A percentile compares a stretch with the other conserved stretches of the same genome.
Conservation (phyloP, 1,284 basidiomycete genomes). For the Ceratobasidium sp. region DNA sequence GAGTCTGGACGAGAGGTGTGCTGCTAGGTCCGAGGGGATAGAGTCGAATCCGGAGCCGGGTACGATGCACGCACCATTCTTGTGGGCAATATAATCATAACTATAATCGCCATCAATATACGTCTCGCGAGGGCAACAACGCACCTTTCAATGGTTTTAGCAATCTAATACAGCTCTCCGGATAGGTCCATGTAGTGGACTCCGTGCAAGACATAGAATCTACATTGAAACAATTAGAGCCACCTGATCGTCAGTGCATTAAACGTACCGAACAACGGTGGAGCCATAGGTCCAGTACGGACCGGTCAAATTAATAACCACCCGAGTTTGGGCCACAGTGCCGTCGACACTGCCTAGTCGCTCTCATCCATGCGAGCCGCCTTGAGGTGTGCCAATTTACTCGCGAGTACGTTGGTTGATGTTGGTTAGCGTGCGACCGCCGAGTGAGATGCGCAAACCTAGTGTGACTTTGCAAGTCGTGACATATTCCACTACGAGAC, state of each 20-base stretch:
- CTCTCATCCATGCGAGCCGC: slow-evolving; percentile 44
- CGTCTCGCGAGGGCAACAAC: slow-evolving; percentile 47
- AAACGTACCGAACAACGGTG: slow-evolving; percentile 38
- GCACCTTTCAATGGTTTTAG: slow-evolving; percentile 65
- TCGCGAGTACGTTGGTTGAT: slow-evolving; percentile 30
- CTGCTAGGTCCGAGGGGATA: slow-evolving; percentile 75
- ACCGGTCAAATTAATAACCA: slow-evolving; percentile 49
- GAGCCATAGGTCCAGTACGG: slow-evolving; percentile 49
- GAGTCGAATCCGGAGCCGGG: slow-evolving; percentile 81
- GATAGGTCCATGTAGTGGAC: slow-evolving; percentile 76
- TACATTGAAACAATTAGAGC: slow-evolving; percentile 51
- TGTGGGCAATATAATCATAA: slow-evolving; percentile 75
- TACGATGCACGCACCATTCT: slow-evolving; percentile 77
- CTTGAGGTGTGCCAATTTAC: slow-evolving; percentile 12
- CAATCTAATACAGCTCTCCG: slow-evolving; percentile 68
- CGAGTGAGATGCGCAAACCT: slow-evolving; percentile 36
- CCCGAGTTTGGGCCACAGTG: slow-evolving; percentile 37
- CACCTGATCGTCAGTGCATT: not conserved
- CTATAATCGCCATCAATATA: slow-evolving; percentile 53
- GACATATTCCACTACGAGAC: slow-evolving; percentile 46
- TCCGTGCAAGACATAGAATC: slow-evolving; percentile 66
- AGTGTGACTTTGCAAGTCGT: slow-evolving; percentile 25
- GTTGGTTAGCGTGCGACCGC: slow-evolving; percentile 46
- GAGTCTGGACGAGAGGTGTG: slow-evolving; percentile 69
- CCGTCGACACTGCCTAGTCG: slow-evolving; percentile 34